phyloP scores from a whole-genome alignment of 2,329 filamentous ascomycete genomes.

The Neofusicoccum laricinum region DNA sequence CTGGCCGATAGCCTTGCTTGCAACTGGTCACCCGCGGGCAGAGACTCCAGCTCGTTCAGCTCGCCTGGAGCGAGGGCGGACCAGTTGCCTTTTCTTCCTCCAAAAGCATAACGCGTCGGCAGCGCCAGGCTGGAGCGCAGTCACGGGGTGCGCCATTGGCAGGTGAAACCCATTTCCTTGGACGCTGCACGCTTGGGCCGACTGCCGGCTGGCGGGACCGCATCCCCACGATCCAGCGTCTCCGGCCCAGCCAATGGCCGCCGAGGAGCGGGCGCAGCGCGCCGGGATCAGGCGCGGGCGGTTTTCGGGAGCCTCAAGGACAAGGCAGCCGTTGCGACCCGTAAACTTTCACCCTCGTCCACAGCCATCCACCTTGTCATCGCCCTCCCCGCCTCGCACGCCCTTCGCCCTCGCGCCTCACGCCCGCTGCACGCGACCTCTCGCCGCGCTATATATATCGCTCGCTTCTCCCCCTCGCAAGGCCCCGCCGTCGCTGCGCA shows the following conservation, averaged over 20 bases:
- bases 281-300: neutral
- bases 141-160: neutral
- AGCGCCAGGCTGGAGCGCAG: neutral
- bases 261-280: neutral
- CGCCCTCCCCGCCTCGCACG: neutral
- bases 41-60: neutral
- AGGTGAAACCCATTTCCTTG: conserved; percentile 4
- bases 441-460: neutral
- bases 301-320: conserved; percentile 6
- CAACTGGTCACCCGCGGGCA: neutral
- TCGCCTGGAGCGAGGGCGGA: neutral
- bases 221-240: conserved; percentile 2
- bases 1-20: conserved; percentile 5
- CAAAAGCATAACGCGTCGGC: neutral
- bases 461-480: neutral
- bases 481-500: neutral
- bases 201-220: neutral
- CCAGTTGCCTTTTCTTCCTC: neutral
- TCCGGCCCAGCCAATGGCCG: neutral
- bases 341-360: neutral
- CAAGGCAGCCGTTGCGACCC: conserved; percentile 5
- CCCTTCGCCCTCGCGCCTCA: neutral
- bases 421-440: neutral
- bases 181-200: neutral
- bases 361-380: neutral